Percentiles rank a stretch among this genome's conserved stretches.
phyloP scores from a whole-genome alignment of 2,329 filamentous ascomycete species.

The Nemania abortiva region DNA sequence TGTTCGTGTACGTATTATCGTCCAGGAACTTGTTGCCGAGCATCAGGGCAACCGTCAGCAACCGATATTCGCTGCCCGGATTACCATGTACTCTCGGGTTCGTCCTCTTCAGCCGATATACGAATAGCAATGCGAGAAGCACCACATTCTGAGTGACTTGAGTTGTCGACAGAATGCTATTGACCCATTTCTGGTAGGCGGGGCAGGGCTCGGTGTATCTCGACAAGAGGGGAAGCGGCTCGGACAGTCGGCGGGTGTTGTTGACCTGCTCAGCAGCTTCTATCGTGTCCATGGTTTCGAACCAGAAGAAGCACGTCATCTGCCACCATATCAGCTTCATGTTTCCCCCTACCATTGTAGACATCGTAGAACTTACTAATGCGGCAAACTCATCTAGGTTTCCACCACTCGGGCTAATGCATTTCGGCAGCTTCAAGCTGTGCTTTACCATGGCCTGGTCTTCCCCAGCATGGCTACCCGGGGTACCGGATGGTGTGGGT shows the following conservation, averaged over 20 bases:
- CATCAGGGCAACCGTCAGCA: conserved; percentile 96
- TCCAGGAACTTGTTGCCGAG: conserved; percentile 98
- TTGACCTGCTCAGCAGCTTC: conserved; percentile 76
- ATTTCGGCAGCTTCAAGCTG: conserved; percentile 77
- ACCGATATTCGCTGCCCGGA: conserved; percentile 89
- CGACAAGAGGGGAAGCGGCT: conserved; percentile 65
- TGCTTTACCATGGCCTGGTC: conserved; percentile 65
- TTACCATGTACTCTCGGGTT: conserved; percentile 92
- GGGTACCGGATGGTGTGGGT: conserved; percentile 51
- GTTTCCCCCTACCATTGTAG: conserved; percentile 28
- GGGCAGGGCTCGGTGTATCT: conserved; percentile 80
- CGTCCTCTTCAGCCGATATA: conserved; percentile 90
- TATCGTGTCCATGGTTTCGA: conserved; percentile 86
- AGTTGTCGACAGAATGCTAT: conserved; percentile 89
- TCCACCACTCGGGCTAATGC: conserved; percentile 80
- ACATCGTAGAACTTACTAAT: conserved; percentile 66
- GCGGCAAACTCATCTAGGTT: conserved; percentile 86
- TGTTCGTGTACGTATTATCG: conserved; percentile 99
- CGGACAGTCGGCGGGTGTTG: conserved; percentile 53
- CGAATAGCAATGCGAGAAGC: conserved; percentile 87
- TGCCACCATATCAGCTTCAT: conserved; percentile 55
- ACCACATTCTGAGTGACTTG: conserved; percentile 98
- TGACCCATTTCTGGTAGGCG: conserved; percentile 93
- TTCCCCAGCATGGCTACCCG: conserved; percentile 48
- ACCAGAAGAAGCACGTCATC: conserved; percentile 98